Evolutionary conservation across 768 basidiomycete species (phyloP), one percentile per base, ranked within the genome.

Genomic region (Auriscalpium microsporum): DNA sequence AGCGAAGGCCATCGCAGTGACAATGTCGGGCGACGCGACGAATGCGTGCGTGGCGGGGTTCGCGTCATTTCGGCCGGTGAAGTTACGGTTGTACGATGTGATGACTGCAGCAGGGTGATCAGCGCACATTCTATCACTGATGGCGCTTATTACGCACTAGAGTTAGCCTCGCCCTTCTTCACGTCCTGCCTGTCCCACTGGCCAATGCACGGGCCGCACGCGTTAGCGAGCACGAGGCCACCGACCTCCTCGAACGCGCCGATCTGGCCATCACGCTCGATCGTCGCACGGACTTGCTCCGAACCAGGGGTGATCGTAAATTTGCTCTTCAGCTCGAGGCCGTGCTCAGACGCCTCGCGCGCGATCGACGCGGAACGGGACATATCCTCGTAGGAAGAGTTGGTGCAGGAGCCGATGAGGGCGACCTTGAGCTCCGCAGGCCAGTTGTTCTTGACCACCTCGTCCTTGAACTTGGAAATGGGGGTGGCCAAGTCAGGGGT

Each of bases 341-440:
- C 96, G 67, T 95, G 95, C 7, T 78, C 77, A 50, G 84, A 73
- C 57, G 96, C 96, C 71, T 99, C 86, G 64, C 79, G 80, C 62
- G 90, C 93, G 68, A 99, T 96, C 46, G 88, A 88, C 33, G 93
- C 95, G 40, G 95, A 90, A 68, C 96, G 93, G 38, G 93, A 88
- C 95, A 98, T 96, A 74, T 99, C 96, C 76, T 99, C 96, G 69
- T 99, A 99, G 36, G 96, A 98, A 48, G 96, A 98, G 83, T 99
- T 99, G 70, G 96, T 98, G 86, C 96, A 99, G 48, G 96, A 98
- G 52, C 96, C 96, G 70, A 99, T 98, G 56, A 99, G 86, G 58
- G 84, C 92, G 65, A 98, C 96, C 77, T 90, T 93, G 76, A 99
- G 84, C 70, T 99, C 94, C 54, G 86, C 78, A 38, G 96, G 96